phyloP scores from a whole-genome alignment of 129 eudicot species.

The Flaveria linearis region DNA sequence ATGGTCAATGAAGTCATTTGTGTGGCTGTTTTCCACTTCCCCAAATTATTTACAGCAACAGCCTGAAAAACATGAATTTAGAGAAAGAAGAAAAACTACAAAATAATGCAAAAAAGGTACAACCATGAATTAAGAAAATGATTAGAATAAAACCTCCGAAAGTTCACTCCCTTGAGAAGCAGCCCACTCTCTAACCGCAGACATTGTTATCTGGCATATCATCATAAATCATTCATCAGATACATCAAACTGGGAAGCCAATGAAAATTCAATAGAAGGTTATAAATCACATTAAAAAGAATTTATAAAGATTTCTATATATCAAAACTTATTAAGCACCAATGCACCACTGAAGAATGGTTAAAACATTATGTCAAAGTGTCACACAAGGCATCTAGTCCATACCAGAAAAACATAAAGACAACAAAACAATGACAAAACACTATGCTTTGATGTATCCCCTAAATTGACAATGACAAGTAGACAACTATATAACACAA shows the following conservation, averaged over 20 bases:
- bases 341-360: background rate
- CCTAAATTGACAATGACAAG: background rate
- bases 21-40: slow-evolving; percentile 99
- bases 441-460: slow-evolving; percentile 17
- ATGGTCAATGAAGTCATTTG: slow-evolving; percentile 90
- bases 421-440: slow-evolving; percentile 4
- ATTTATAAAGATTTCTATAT: background rate
- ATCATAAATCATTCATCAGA: slow-evolving; percentile 1
- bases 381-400: background rate
- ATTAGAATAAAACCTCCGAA: slow-evolving; percentile 57
- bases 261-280: background rate
- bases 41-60: slow-evolving; percentile 96
- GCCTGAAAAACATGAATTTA: slow-evolving; percentile 57
- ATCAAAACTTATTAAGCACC: background rate
- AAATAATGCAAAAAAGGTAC: background rate
- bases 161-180: slow-evolving; percentile 82
- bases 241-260: background rate
- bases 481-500: slow-evolving; percentile 6
- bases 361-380: background rate
- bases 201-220: slow-evolving; percentile 57
- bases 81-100: background rate
- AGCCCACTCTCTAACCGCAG: slow-evolving; percentile 75
- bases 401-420: background rate
- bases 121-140: background rate
- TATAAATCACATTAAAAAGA: background rate